A percentile compares a stretch with the other conserved stretches of the same genome.
phyloP scores from a whole-genome alignment of 2,329 filamentous ascomycete genomes.

The Pseudodiploospora longispora region DNA sequence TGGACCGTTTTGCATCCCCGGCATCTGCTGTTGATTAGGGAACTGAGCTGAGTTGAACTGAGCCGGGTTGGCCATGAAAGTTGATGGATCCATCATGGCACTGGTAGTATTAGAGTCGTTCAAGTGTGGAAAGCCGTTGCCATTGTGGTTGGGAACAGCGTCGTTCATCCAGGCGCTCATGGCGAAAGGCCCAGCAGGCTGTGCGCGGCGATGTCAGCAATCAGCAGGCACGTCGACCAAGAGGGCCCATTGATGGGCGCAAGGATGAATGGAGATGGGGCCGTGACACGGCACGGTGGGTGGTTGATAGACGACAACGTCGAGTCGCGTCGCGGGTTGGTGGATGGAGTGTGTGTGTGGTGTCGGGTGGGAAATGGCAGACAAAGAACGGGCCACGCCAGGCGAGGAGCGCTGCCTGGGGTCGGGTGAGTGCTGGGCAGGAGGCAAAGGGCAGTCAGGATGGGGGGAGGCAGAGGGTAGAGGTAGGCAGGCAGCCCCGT shows the following conservation, averaged over 20 bases:
- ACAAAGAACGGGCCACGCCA: conserved; percentile 6
- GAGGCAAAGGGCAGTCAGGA: background rate
- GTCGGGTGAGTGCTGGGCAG: conserved; percentile 2
- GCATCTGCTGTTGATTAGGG: conserved; percentile 46
- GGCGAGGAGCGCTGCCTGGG: conserved; percentile 6
- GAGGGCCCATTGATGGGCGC: conserved; percentile 31
- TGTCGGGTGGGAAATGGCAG: conserved; percentile 23
- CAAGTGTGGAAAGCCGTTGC: conserved; percentile 59
- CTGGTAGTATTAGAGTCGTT: conserved; percentile 50
- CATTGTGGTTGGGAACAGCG: conserved; percentile 61
- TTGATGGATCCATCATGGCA: conserved; percentile 58
- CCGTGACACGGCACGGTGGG: conserved; percentile 36
- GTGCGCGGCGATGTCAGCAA: conserved; percentile 36
- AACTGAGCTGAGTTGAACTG: conserved; percentile 54
- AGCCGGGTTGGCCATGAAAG: conserved; percentile 51
- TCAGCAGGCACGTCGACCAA: conserved; percentile 28
- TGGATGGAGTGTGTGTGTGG: conserved; percentile 25
- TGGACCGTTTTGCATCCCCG: conserved; percentile 69
- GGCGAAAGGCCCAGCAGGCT: conserved; percentile 42
- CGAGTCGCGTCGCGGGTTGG: conserved; percentile 36
- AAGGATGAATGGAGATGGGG: conserved; percentile 34
- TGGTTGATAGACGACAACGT: conserved; percentile 28
- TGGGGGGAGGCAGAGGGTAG: conserved; percentile 1
- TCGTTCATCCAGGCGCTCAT: conserved; percentile 71
- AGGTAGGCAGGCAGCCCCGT: background rate